Conservation (phyloP, 108 stramenopile genomes). For the Hondaea fermentalgiana region DNA sequence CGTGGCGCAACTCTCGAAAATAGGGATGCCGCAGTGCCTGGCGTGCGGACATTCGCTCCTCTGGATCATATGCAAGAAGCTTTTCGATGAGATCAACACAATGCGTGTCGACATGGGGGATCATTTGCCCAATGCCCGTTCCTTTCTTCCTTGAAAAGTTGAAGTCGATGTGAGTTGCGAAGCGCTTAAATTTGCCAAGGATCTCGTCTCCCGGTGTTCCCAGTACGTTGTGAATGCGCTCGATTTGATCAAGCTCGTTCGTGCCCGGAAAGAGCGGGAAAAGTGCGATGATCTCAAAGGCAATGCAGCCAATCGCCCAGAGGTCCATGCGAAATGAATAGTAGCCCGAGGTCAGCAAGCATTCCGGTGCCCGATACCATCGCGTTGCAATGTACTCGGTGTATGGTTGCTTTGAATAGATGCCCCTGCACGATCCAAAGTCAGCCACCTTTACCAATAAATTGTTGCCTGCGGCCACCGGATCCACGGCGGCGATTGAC, state of each 20-base stretch:
- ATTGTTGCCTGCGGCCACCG: slow-evolving; percentile 31
- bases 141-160: slow-evolving; percentile 55
- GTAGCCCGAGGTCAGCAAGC: slow-evolving; percentile 66
- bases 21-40: slow-evolving; percentile 64
- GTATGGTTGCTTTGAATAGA: slow-evolving; percentile 66
- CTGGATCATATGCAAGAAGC: slow-evolving; percentile 57
- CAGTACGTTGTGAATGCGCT: slow-evolving; percentile 61
- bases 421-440: slow-evolving; percentile 71
- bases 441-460: slow-evolving; percentile 68
- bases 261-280: slow-evolving; percentile 71
- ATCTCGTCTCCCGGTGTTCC: slow-evolving; percentile 50
- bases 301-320: slow-evolving; percentile 72
- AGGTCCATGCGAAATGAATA: slow-evolving; percentile 74
- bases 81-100: slow-evolving; percentile 58
- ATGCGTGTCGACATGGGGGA: slow-evolving; percentile 54
- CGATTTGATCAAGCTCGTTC: slow-evolving; percentile 68
- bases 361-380: slow-evolving; percentile 74
- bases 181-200: slow-evolving; percentile 55
- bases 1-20: slow-evolving; percentile 48
- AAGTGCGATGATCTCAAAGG: slow-evolving; percentile 67
- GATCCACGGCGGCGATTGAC: neutral
- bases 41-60: slow-evolving; percentile 62
- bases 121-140: slow-evolving; percentile 58
- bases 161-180: slow-evolving; percentile 59
- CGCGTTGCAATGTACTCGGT: slow-evolving; percentile 76